These are phyloP conservation scores for Zymoseptoria tritici DNA, from an alignment of 2,329 filamentous ascomycete genomes.

Conservation along the genomic window DNA sequence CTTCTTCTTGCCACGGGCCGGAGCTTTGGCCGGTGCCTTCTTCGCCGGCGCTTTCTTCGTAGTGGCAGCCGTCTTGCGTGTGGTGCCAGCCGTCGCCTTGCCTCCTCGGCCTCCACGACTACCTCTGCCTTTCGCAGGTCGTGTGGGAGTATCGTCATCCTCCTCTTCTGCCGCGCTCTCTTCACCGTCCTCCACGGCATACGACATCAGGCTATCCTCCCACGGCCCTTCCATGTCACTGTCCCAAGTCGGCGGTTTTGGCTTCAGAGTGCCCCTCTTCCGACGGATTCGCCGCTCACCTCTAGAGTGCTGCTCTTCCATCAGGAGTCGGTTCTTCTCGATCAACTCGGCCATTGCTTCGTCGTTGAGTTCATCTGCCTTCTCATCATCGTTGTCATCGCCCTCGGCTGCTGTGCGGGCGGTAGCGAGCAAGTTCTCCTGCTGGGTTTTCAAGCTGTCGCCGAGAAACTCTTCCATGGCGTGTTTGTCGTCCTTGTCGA, in stretches of 20 bases:
- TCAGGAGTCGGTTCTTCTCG: slow-evolving; percentile 42
- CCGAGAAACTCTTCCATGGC: slow-evolving; percentile 57
- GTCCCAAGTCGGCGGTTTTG: slow-evolving; percentile 76
- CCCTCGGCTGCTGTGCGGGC: slow-evolving; percentile 57
- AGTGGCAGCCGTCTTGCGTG: slow-evolving; percentile 32
- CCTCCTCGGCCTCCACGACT: slow-evolving; percentile 36
- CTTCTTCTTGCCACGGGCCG: slow-evolving; percentile 36
- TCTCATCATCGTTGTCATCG: slow-evolving; percentile 65
- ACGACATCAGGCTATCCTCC: slow-evolving; percentile 68
- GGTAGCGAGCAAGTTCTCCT: slow-evolving; percentile 48
- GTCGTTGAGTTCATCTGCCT: slow-evolving; percentile 46
- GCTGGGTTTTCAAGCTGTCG: slow-evolving; percentile 36
- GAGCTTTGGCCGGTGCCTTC: slow-evolving; percentile 27
- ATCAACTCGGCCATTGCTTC: slow-evolving; percentile 59
- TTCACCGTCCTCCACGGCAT: slow-evolving; percentile 41
- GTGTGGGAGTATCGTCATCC: slow-evolving; percentile 28
- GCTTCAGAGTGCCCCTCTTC: slow-evolving; percentile 42
- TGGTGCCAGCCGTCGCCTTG: slow-evolving; percentile 36
- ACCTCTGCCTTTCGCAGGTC: slow-evolving; percentile 37
- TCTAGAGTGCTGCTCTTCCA: slow-evolving; percentile 65
- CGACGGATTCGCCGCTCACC: slow-evolving; percentile 52
- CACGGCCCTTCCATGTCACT: slow-evolving; percentile 82
- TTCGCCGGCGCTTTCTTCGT: slow-evolving; percentile 33
- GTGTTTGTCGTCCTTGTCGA: slow-evolving; percentile 91
- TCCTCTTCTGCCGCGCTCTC: slow-evolving; percentile 43